A percentile compares a stretch with the other conserved stretches of the same genome.
Conservation (phyloP, 192 early-diverging fungal species). For the Spizellomyces sp. region DNA sequence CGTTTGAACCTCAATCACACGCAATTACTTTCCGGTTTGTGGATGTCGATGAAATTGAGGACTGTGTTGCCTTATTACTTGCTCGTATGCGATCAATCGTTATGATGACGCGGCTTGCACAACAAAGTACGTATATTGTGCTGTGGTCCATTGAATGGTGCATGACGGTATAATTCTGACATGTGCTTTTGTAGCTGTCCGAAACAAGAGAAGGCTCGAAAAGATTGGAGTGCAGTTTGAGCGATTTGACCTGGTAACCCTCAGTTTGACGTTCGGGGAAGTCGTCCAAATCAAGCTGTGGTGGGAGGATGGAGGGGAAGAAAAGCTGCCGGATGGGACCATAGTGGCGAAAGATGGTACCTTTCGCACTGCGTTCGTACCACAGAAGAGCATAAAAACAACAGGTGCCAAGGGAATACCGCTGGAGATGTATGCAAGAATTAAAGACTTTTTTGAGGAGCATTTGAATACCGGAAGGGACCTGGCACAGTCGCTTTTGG, state of each 20-base stretch:
- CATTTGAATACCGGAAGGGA: too few relatives aligned
- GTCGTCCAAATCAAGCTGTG: background rate
- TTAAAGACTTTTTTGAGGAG: background rate
- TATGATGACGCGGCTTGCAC: constrained; percentile 6
- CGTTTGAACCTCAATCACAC: background rate
- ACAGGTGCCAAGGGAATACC: too few relatives aligned
- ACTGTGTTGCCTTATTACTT: background rate
- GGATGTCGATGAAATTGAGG: background rate
- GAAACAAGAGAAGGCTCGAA: background rate
- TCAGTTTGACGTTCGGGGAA: background rate
- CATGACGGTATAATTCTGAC: too few relatives aligned
- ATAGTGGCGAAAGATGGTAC: background rate
- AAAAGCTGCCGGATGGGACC: background rate
- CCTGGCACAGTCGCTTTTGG: too few relatives aligned
- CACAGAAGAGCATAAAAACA: too few relatives aligned
- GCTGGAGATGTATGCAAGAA: too few relatives aligned
- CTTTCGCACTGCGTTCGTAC: too few relatives aligned
- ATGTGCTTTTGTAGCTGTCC: background rate
- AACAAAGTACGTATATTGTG: background rate
- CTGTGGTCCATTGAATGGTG: too few relatives aligned
- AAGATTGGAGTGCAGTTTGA: constrained; percentile 18
- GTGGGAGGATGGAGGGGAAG: background rate
- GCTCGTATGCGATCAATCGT: background rate
- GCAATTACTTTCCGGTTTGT: constrained; percentile 15
- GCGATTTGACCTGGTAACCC: constrained; percentile 12